Percentiles rank a stretch among this genome's conserved stretches.
Conservation (phyloP, 2,329 filamentous ascomycete species). For the Pezicula radicicola region DNA sequence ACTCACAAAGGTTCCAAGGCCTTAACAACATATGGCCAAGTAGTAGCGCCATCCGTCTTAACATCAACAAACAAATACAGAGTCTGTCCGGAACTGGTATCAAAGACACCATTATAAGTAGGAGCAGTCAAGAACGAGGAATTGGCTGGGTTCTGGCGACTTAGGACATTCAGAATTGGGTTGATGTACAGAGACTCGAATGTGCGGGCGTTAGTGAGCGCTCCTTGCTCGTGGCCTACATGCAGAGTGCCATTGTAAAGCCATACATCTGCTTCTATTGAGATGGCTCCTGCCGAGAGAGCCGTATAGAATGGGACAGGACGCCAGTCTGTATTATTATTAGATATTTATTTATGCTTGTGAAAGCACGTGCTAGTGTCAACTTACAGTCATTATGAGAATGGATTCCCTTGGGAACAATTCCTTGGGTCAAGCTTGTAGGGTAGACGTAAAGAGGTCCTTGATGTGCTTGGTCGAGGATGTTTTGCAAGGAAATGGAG, state of each 20-base stretch:
- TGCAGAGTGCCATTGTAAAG: constrained; percentile 22
- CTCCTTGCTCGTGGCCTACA: constrained; percentile 22
- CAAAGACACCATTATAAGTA: constrained; percentile 59
- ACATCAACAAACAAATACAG: constrained; percentile 64
- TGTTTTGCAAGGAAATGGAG: constrained; percentile 48
- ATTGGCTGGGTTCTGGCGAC: constrained; percentile 30
- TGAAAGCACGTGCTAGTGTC: constrained; percentile 35
- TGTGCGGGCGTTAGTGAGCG: constrained; percentile 18
- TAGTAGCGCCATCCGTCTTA: constrained; percentile 54
- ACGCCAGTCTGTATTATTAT: constrained; percentile 45
- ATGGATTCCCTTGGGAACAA: constrained; percentile 54
- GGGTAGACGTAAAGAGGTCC: constrained; percentile 54
- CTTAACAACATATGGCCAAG: constrained; percentile 52
- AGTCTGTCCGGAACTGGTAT: constrained; percentile 51
- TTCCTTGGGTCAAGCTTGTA: constrained; percentile 57
- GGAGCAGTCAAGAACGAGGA: constrained; percentile 39
- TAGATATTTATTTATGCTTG: constrained; percentile 45
- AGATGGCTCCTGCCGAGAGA: constrained; percentile 20
- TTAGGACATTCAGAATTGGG: constrained; percentile 21
- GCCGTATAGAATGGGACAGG: constrained; percentile 24
- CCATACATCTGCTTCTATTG: constrained; percentile 26
- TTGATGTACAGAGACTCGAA: constrained; percentile 25
- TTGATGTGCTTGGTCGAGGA: constrained; percentile 50
- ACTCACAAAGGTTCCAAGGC: constrained; percentile 56
- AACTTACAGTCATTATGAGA: constrained; percentile 59